Base-by-base conservation (phyloP, 306 rosid genomes). In the Neltuma alba region DNA sequence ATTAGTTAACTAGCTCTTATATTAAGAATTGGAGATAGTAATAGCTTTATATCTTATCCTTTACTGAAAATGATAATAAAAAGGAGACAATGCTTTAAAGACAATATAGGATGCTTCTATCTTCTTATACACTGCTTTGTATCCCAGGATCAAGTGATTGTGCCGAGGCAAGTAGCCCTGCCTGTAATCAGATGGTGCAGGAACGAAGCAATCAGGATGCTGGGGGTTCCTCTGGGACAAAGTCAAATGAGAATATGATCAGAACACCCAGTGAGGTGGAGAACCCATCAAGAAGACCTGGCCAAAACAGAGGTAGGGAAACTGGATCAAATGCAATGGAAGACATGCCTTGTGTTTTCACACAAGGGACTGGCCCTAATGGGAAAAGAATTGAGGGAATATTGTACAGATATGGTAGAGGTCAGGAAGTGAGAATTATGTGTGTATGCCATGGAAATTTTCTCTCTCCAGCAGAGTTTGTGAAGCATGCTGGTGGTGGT, bases 331-430 rank as follows among this genome's bases (percentile, higher is more conserved):
- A 86, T 42, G 79, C 93, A 23, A 54, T 90, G 92, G 96, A 89
- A 82, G 98, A 96, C 70, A 96, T 96, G 98, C 98, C 99, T 9
- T 91, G 97, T 82, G 99, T 93, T 31, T 96, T 91, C 33, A 90
- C 99, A 7, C 86, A 85, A 87, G 99, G 98, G 31, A 83, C 86
- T 14, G 98, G 97, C 4, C 99, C 96, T 1, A 86, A 90, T 65
- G 98, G 98, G 68, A 88, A 86, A 76, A 87, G 91, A 81, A 83
- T 96, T 55, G 94, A 96, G 34, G 98, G 99, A 42, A 93, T 96
- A 45, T 91, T 96, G 7, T 96, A 96, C 87, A 88, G 86, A 80
- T 96, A 96, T 86, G 97, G 92, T 14, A 93, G 87, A 79, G 98
- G 97, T 37, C 92, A 91, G 76, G 92, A 96, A 65, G 99, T 93